These are phyloP conservation scores for Pleurotus pulmonarius DNA, from an alignment of 768 basidiomycete genomes.

Conservation along the genomic window DNA sequence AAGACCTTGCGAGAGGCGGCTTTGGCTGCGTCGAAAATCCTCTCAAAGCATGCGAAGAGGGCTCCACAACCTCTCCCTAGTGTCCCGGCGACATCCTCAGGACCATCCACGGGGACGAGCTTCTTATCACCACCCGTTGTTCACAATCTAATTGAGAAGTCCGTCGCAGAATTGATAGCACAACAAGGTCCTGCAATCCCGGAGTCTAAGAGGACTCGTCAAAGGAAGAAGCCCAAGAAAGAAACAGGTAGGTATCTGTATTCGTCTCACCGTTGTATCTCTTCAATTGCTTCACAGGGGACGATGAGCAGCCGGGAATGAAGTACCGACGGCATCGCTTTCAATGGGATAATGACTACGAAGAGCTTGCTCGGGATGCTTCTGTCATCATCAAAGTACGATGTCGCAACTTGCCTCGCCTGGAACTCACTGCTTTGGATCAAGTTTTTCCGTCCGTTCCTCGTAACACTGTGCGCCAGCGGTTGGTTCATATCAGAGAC, in stretches of 20 bases:
- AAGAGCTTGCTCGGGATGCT: slow-evolving; percentile 85
- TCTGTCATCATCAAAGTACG: slow-evolving; percentile 80
- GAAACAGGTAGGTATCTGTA: slow-evolving; percentile 20
- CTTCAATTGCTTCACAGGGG: too few relatives aligned
- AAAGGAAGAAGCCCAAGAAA: slow-evolving; percentile 30
- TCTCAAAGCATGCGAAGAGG: slow-evolving; percentile 23
- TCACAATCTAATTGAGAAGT: slow-evolving; percentile 44
- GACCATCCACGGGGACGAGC: slow-evolving; percentile 17
- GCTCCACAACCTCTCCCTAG: not conserved
- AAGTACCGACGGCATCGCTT: slow-evolving; percentile 59
- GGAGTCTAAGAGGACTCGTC: slow-evolving; percentile 14
- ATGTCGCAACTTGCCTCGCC: slow-evolving; percentile 52
- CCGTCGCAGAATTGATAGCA: slow-evolving; percentile 46
- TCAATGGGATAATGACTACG: slow-evolving; percentile 82
- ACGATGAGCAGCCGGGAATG: slow-evolving; percentile 15
- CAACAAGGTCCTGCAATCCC: slow-evolving; percentile 43
- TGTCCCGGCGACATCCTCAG: slow-evolving; percentile 1
- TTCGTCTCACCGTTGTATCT: not conserved
- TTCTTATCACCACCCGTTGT: slow-evolving; percentile 34
- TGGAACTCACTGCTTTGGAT: slow-evolving; percentile 71
- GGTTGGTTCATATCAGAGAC: slow-evolving; percentile 57
- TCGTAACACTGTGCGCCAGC: slow-evolving; percentile 67
- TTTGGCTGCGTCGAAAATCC: slow-evolving; percentile 40
- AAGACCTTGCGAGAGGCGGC: slow-evolving; percentile 55
- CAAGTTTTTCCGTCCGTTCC: slow-evolving; percentile 80